Base-by-base conservation (phyloP, 2,329 filamentous ascomycete genomes). In the Fusarium phyllophilum region DNA sequence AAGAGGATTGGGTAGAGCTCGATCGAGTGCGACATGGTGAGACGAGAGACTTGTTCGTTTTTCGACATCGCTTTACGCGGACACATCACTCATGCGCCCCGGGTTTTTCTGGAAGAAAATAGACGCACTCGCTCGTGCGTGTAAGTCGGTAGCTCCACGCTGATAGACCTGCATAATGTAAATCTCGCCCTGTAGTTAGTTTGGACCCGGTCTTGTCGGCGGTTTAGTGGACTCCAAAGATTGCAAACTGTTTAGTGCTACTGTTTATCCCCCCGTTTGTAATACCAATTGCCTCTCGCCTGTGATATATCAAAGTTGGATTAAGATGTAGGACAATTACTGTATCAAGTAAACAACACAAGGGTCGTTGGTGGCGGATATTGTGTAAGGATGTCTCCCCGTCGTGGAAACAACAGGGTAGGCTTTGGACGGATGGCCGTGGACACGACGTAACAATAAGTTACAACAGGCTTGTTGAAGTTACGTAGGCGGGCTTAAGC, bases 191-290 rank as follows among this genome's bases (percentile, higher is more conserved):
- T 57, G 42, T 22, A 39, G 58, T 59, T 68, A 68, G 70, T 68
- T 46, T 72, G 62, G 66, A 63, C 64, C 34, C 66, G 59, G 69
- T 41, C 51, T 48, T 69, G 55, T 77, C 67, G 72, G 74, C 57
- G 62, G 44, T 66, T 68, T 69, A 76, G 75, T 76, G 75, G 73
- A 54, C 66, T 64, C 58, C 57, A 52, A 34, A 64, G 66, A 65
- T 72, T 75, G 62, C 60, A 63, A 62, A 29, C 42, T 59, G 33
- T 52, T 52, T 67, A 64, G 42, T 48, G 45, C 29, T 39, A 54
- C 49, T 51, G 57, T 44, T 62, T 44, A 45, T 65, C 39, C 61
- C 48, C n/a, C 41, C 46, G 22, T 34, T 52, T 42, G 45, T 39
- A 38, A 49, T 68, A 62, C 51, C 29, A 33, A 41, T 45, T 38